A percentile compares a stretch with the other conserved stretches of the same genome.
phyloP scores from a whole-genome alignment of 805 yeast genomes.

The Starmera quercuum region DNA sequence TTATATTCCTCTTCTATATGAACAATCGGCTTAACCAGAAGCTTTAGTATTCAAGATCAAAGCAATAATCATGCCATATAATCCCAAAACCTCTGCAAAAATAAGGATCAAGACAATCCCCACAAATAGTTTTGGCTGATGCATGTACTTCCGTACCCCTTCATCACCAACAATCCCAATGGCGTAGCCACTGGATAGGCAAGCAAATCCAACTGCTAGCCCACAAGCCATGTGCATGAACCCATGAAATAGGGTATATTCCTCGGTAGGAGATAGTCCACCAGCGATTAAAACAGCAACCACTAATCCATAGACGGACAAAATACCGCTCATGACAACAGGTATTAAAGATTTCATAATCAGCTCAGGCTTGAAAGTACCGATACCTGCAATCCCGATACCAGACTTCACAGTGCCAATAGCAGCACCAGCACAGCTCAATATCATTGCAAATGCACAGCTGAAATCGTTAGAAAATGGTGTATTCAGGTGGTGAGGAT shows the following conservation, averaged over 20 bases:
- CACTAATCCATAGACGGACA: constrained; percentile 94
- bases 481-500: constrained; percentile 1
- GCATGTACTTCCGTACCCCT: constrained; percentile 83
- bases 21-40: constrained; percentile 39
- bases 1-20: neutral
- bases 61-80: constrained; percentile 93
- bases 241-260: constrained; percentile 89
- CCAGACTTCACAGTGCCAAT: constrained; percentile 98
- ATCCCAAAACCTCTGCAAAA: constrained; percentile 86
- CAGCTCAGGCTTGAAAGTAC: constrained; percentile 94
- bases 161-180: constrained; percentile 93
- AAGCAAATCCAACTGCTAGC: constrained; percentile 90
- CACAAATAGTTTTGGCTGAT: constrained; percentile 81
- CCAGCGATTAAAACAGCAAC: constrained; percentile 95
- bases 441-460: constrained; percentile 85
- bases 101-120: constrained; percentile 85
- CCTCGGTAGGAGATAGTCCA: constrained; percentile 67
- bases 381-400: constrained; percentile 96
- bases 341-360: constrained; percentile 95
- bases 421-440: constrained; percentile 97
- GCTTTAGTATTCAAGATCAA: constrained; percentile 88
- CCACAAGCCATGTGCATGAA: constrained; percentile 98
- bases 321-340: constrained; percentile 96
- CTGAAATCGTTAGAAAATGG: constrained; percentile 12
- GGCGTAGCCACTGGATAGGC: constrained; percentile 94